Percentiles rank a stretch among this genome's conserved stretches.
Conservation (phyloP, 352 stramenopile genomes). For the Globisporangium orthogonon region DNA sequence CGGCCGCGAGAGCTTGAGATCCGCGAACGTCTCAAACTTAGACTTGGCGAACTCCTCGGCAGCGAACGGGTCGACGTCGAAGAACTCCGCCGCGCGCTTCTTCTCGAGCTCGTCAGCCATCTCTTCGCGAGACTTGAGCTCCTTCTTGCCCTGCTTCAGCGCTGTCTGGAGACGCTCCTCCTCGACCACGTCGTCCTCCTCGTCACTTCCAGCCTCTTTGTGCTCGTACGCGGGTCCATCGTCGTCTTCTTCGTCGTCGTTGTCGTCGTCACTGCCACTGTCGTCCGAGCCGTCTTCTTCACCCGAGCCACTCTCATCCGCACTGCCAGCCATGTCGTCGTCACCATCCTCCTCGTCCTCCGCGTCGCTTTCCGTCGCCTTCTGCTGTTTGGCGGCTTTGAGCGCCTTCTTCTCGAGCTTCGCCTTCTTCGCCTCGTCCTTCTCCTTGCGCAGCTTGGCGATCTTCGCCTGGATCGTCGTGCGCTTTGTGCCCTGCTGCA, state of each 20-base stretch:
- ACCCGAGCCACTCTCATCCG: slow-evolving; percentile 5
- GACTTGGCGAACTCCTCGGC: slow-evolving; percentile 73
- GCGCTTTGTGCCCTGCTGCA: slow-evolving; percentile 54
- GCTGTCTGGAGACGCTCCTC: slow-evolving; percentile 65
- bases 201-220: slow-evolving; percentile 36
- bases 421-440: slow-evolving; percentile 44
- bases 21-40: slow-evolving; percentile 91
- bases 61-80: slow-evolving; percentile 72
- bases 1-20: slow-evolving; percentile 96
- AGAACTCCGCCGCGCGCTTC: slow-evolving; percentile 78
- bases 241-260: slow-evolving; percentile 22
- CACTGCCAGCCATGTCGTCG: slow-evolving; percentile 15
- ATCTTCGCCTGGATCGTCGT: slow-evolving; percentile 87
- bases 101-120: slow-evolving; percentile 69
- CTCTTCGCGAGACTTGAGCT: slow-evolving; percentile 45
- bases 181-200: slow-evolving; percentile 68
- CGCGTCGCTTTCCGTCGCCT: slow-evolving; percentile 13
- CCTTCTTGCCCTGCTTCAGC: slow-evolving; percentile 51
- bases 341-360: slow-evolving; percentile 10
- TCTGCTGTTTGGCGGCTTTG: slow-evolving; percentile 31
- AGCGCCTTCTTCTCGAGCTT: slow-evolving; percentile 48
- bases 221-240: slow-evolving; percentile 18
- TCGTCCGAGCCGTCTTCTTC: slow-evolving; percentile 25
- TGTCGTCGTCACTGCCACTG: slow-evolving; percentile 9
- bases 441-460: slow-evolving; percentile 75